A percentile compares a stretch with the other conserved stretches of the same genome.
Evolutionary conservation across 2,329 filamentous ascomycete genomes (phyloP).

Genomic region (Alternaria gansuensis): DNA sequence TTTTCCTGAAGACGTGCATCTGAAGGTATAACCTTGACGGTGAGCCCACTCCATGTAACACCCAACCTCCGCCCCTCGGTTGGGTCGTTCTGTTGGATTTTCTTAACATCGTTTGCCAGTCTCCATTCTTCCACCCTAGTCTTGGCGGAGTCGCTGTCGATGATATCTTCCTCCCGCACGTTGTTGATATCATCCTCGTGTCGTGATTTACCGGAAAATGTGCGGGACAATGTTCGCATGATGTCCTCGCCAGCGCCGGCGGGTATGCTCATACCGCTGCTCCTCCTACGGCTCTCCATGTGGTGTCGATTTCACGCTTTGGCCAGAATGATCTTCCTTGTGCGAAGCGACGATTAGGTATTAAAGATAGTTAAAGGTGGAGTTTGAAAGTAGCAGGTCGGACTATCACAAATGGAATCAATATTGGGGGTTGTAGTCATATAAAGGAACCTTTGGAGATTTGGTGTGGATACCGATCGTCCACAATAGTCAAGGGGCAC

Average conservation of each 20-base stretch:
- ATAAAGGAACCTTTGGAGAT: slow-evolving; percentile 5
- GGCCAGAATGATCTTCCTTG: background rate
- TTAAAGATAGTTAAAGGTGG: background rate
- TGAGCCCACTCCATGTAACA: slow-evolving; percentile 76
- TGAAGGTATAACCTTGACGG: slow-evolving; percentile 72
- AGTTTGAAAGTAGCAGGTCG: background rate
- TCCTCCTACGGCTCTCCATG: slow-evolving; percentile 12
- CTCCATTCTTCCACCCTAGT: slow-evolving; percentile 37
- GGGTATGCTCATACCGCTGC: slow-evolving; percentile 3
- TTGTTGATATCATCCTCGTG: slow-evolving; percentile 20
- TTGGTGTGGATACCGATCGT: slow-evolving; percentile 6
- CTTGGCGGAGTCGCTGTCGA: slow-evolving; percentile 23
- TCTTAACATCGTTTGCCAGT: slow-evolving; percentile 33
- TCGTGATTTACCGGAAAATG: slow-evolving; percentile 31
- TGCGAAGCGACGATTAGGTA: background rate
- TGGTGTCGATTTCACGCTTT: background rate
- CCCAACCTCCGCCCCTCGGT: slow-evolving; percentile 54
- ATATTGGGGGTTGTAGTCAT: slow-evolving; percentile 3
- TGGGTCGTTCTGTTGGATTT: slow-evolving; percentile 28
- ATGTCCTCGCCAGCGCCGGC: slow-evolving; percentile 26
- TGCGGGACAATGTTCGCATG: slow-evolving; percentile 28
- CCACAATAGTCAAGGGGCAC: background rate
- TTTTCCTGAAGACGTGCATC: slow-evolving; percentile 70
- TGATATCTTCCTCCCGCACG: slow-evolving; percentile 6
- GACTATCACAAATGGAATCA: background rate